Evolutionary conservation across 371 early-diverging fungal species (phyloP), one percentile per base, ranked within the genome.

Genomic region (Mortierella sp.): DNA sequence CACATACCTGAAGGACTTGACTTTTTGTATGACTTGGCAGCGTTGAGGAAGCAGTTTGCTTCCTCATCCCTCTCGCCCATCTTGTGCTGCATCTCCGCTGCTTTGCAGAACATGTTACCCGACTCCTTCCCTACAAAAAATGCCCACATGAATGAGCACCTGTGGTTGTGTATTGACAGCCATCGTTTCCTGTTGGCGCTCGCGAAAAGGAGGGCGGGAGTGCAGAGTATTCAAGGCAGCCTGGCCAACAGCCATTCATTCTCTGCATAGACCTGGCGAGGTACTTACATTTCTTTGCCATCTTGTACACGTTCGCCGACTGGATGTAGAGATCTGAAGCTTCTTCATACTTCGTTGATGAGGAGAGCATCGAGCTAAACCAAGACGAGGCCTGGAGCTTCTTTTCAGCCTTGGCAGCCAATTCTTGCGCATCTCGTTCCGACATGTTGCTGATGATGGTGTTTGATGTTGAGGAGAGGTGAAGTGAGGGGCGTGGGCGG

Each of bases 301-400:
- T 80, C 81, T 96, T 96, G 85, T 93, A 96, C 19, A 88, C 84
- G 81, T 96, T 96, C 50, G 87, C 95, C 10, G 98, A 97, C 62
- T 91, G 88, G 67, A 85, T 87, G 77, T 90, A 98, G 54, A 96
- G 86, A 48, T 97, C 98, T 43, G 93, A 91, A 9, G 98, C 97
- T 70, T 97, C 97, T 49, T 96, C 96, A 50, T 89, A 87, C 71
- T 96, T 96, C 66, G 61, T 40, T 58, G 90, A 90, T 2, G 92
- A 88, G 41, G 94, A 90, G 79, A 96, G 95, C 51, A n/a, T n/a
- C n/a, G 37, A 41, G 12, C 41, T 16, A 17, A 41, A 41, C 17
- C 3, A 16, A 41, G 69, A 62, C 94, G 92, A 95, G 16, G 92
- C 7, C 34, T 85, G 71, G 86, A 90, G 34, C 63, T 85, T 89